These are phyloP conservation scores for Fusarium sp. DNA, from an alignment of 2,329 filamentous ascomycete species.

Conservation along the genomic window DNA sequence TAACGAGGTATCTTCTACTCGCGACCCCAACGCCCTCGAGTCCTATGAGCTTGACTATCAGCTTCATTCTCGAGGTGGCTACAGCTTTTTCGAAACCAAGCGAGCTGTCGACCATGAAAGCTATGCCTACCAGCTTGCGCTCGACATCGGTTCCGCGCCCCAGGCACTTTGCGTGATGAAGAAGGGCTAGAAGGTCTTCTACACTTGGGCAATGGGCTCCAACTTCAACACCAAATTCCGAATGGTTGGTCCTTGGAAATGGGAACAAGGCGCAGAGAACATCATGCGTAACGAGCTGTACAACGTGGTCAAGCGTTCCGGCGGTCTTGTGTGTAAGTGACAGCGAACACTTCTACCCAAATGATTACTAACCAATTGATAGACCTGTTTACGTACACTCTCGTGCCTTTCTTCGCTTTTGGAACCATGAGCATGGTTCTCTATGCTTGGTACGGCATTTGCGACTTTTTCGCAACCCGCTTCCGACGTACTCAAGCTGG, in stretches of 20 bases:
- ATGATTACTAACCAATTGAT: constrained; percentile 21
- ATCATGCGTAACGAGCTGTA: constrained; percentile 62
- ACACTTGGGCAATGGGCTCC: constrained; percentile 63
- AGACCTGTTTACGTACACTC: constrained; percentile 56
- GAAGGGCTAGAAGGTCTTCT: constrained; percentile 57
- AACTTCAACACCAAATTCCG: constrained; percentile 67
- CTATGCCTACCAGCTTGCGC: constrained; percentile 65
- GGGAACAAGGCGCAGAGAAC: constrained; percentile 52
- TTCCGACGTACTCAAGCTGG: background rate
- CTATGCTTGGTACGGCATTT: constrained; percentile 41
- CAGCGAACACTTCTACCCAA: fast-evolving
- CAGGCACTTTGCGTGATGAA: constrained; percentile 53
- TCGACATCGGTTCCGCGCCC: constrained; percentile 63
- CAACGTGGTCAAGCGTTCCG: constrained; percentile 55
- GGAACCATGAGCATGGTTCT: constrained; percentile 52
- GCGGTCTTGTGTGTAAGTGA: constrained; percentile 57
- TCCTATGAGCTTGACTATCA: constrained; percentile 59
- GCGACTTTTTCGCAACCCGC: constrained; percentile 15
- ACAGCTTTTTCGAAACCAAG: constrained; percentile 54
- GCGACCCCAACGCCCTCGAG: constrained; percentile 46
- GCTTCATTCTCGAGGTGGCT: constrained; percentile 54
- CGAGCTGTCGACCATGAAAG: constrained; percentile 65
- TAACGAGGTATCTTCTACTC: constrained; percentile 24
- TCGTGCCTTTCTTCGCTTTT: constrained; percentile 56
- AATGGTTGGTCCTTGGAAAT: constrained; percentile 61